Evolutionary conservation across 2,329 filamentous ascomycete species (phyloP).

Genomic region (Leptographium procerum): DNA sequence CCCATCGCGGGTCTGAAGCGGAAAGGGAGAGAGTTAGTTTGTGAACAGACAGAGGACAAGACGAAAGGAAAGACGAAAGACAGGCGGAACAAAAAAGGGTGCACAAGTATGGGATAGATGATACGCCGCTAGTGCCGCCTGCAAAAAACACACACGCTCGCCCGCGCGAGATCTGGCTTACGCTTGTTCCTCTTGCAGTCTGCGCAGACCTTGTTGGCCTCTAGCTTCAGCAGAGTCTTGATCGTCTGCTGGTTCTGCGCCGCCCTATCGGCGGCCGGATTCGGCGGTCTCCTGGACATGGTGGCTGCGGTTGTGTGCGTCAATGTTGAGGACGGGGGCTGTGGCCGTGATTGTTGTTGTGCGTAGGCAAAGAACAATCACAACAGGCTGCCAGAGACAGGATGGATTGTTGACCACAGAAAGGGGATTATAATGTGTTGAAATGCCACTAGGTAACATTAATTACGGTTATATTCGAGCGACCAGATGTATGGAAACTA

Average conservation of each 20-base stretch:
- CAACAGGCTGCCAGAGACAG: background rate
- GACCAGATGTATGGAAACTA: background rate
- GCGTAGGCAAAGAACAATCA: background rate
- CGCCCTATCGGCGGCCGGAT: constrained; percentile 73
- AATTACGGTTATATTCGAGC: background rate
- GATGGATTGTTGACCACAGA: background rate
- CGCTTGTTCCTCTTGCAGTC: constrained; percentile 99
- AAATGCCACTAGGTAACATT: background rate
- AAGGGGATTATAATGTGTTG: background rate
- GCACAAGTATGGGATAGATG: too few relatives aligned
- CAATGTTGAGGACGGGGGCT: background rate
- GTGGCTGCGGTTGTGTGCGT: background rate
- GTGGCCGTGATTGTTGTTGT: background rate
- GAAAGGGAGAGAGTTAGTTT: background rate
- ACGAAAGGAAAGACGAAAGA: background rate
- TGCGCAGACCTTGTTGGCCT: constrained; percentile 90
- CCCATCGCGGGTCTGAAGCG: constrained; percentile 80
- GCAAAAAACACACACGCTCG: constrained; percentile 22
- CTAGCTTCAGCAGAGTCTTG: constrained; percentile 88
- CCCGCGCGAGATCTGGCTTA: too few relatives aligned
- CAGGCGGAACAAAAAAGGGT: too few relatives aligned
- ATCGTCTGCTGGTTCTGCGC: constrained; percentile 90
- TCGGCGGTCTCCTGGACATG: constrained; percentile 71
- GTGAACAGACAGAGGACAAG: background rate
- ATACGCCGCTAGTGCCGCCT: too few relatives aligned